These are phyloP conservation scores for Xylaria sp. DNA, from an alignment of 2,329 filamentous ascomycete genomes.

Conservation along the genomic window DNA sequence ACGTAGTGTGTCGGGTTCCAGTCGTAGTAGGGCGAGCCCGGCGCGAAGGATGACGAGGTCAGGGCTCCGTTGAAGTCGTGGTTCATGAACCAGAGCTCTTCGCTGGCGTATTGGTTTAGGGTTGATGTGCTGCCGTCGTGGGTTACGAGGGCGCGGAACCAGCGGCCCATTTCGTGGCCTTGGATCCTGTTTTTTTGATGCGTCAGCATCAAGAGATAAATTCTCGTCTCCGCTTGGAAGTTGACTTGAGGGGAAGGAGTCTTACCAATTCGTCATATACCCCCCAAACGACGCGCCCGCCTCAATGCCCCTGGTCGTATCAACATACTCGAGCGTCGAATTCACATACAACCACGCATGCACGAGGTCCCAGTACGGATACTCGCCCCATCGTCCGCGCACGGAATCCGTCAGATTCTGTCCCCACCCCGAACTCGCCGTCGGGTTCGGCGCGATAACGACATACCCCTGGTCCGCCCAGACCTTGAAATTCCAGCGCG, in stretches of 20 bases:
- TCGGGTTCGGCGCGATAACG: constrained; percentile 50
- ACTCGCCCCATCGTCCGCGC: constrained; percentile 45
- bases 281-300: constrained; percentile 51
- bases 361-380: constrained; percentile 51
- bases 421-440: constrained; percentile 49
- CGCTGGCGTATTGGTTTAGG: constrained; percentile 32
- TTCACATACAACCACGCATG: constrained; percentile 49
- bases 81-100: constrained; percentile 36
- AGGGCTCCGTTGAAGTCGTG: constrained; percentile 47
- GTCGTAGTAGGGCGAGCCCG: constrained; percentile 39
- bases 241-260: no score
- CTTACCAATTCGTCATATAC: constrained; percentile 50
- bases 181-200: constrained; percentile 40
- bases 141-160: constrained; percentile 53
- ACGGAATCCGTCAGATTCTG: constrained; percentile 49
- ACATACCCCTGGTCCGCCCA: constrained; percentile 54
- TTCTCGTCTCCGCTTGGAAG: no score
- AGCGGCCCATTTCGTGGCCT: constrained; percentile 47
- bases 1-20: constrained; percentile 44
- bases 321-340: constrained; percentile 45
- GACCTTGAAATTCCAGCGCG: constrained; percentile 49
- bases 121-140: constrained; percentile 43
- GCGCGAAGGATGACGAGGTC: constrained; percentile 36
- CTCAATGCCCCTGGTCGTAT: constrained; percentile 45
- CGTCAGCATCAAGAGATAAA: no score